Evolutionary conservation across 1,284 basidiomycete genomes (phyloP).

Genomic region (Schizopora paradoxa): DNA sequence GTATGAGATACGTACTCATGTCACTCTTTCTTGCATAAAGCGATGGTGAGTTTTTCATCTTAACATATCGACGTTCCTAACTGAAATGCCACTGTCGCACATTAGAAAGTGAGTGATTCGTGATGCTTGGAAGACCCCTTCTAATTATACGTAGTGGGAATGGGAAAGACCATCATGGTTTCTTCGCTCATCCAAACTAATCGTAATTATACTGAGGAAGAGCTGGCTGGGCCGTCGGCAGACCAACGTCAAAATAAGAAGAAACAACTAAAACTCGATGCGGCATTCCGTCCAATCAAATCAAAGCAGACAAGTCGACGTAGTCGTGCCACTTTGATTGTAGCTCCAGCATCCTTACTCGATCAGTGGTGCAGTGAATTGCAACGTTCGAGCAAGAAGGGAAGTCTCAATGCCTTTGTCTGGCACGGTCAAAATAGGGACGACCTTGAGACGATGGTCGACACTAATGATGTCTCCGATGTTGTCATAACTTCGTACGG

Average conservation of each 20-base stretch:
- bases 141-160: conserved; percentile 56
- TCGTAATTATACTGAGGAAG: conserved; percentile 36
- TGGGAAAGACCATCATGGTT: conserved; percentile 98
- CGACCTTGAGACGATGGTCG: conserved; percentile 62
- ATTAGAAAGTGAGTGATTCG: conserved; percentile 25
- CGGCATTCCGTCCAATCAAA: conserved; percentile 44
- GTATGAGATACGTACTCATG: no score
- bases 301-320: conserved; percentile 21
- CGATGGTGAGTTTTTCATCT: conserved; percentile 42
- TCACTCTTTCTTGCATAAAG: conserved; percentile 27
- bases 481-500: conserved; percentile 92
- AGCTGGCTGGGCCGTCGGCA: conserved; percentile 27
- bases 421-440: conserved; percentile 86
- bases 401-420: conserved; percentile 63
- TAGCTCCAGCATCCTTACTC: conserved; percentile 89
- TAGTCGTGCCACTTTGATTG: conserved; percentile 72
- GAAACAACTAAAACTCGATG: conserved; percentile 59
- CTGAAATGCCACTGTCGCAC: not conserved
- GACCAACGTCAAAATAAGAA: conserved; percentile 31
- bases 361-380: conserved; percentile 91
- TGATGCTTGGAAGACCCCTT: conserved; percentile 10
- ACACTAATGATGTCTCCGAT: conserved; percentile 52
- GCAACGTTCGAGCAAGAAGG: conserved; percentile 64
- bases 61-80: not conserved
- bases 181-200: conserved; percentile 87